Percentiles rank a stretch among this genome's conserved stretches.
Evolutionary conservation across 2,329 filamentous ascomycete species (phyloP).

Genomic region (Colletotrichum tabaci): DNA sequence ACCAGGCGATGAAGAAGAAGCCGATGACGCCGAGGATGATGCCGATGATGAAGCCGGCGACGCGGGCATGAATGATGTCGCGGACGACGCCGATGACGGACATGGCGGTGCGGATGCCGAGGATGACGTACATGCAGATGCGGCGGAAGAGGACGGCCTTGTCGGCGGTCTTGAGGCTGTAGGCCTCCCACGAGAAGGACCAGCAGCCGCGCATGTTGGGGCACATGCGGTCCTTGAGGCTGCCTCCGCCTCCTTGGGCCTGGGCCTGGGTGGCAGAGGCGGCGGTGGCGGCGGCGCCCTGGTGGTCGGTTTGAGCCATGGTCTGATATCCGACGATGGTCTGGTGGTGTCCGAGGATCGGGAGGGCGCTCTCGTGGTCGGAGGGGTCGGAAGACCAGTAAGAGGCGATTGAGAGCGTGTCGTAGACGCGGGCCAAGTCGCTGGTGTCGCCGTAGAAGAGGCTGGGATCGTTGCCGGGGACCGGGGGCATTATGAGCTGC

Average conservation of each 20-base stretch:
- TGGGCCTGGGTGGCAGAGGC: neutral
- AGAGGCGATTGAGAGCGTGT: neutral
- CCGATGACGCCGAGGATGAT: slow-evolving; percentile 25
- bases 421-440: neutral
- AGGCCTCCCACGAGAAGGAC: slow-evolving; percentile 37
- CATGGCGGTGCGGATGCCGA: slow-evolving; percentile 29
- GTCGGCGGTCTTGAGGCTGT: slow-evolving; percentile 32
- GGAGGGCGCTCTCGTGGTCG: neutral
- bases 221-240: slow-evolving; percentile 22
- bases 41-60: slow-evolving; percentile 25
- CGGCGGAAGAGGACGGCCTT: slow-evolving; percentile 26
- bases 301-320: neutral
- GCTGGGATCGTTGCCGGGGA: slow-evolving; percentile 13
- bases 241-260: neutral
- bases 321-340: neutral
- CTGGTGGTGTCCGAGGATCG: neutral
- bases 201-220: slow-evolving; percentile 38
- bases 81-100: slow-evolving; percentile 24
- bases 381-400: neutral
- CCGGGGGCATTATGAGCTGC: slow-evolving; percentile 14
- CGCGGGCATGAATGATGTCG: neutral
- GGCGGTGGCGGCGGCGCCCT: neutral
- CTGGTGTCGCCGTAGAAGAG: slow-evolving; percentile 4
- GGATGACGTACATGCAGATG: slow-evolving; percentile 37
- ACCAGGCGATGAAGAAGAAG: slow-evolving; percentile 37